phyloP scores from a whole-genome alignment of 139 green algal species.

The Yamagishiella unicocca region DNA sequence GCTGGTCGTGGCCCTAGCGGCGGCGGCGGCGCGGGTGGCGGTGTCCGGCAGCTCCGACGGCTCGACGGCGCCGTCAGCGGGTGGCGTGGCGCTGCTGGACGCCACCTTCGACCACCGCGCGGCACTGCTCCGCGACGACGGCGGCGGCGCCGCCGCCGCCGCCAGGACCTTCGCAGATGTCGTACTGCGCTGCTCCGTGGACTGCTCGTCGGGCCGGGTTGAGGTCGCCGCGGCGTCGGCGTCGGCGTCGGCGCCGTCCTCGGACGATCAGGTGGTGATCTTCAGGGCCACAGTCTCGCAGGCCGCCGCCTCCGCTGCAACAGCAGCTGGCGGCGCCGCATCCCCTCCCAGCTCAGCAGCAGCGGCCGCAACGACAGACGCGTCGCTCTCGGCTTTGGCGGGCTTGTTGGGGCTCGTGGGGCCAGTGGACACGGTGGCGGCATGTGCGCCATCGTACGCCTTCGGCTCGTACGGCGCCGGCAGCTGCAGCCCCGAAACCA shows the following conservation, averaged over 20 bases:
- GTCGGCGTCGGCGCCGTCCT: neutral
- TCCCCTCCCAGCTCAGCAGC: too few species aligned
- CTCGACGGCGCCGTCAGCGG: neutral
- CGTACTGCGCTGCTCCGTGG: neutral
- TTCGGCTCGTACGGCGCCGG: too few species aligned
- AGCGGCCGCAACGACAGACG: too few species aligned
- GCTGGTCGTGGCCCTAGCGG: constrained; percentile 2
- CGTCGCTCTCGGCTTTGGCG: too few species aligned
- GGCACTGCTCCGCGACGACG: neutral
- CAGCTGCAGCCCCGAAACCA: too few species aligned
- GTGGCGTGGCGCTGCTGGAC: neutral
- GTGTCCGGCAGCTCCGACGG: neutral
- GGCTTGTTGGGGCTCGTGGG: too few species aligned
- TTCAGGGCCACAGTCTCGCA: neutral
- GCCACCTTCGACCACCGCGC: neutral
- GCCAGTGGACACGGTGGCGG: too few species aligned
- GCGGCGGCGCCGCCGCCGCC: neutral
- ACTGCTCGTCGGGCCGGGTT: neutral
- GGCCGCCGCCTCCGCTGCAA: neutral
- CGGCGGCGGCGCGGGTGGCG: constrained; percentile 13
- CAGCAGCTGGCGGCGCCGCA: too few species aligned
- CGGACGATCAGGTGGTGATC: too few species aligned
- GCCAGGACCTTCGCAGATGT: neutral
- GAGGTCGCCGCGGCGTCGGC: neutral
- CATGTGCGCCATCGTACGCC: too few species aligned